phyloP scores from a whole-genome alignment of 192 early-diverging fungal genomes.

The Gaertneriomyces sp. region DNA sequence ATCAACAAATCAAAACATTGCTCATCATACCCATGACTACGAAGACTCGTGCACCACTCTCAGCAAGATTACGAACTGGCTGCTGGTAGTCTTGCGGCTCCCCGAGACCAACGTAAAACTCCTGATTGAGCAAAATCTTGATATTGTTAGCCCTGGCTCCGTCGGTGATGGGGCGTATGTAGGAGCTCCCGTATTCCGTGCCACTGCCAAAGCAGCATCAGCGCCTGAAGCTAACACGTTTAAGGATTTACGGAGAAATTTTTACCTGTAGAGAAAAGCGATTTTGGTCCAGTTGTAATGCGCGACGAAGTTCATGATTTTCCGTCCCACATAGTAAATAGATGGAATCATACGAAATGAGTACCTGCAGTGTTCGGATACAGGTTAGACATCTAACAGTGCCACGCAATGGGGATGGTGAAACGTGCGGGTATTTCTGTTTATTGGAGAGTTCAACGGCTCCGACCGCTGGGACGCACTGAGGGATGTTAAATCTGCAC shows the following conservation, averaged over 20 bases:
- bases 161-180: not conserved
- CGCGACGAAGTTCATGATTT: conserved; percentile 5
- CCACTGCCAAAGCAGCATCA: not conserved
- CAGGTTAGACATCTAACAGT: not conserved
- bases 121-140: not conserved
- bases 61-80: not conserved
- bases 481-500: conserved; percentile 4
- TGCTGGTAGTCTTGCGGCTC: not conserved
- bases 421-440: not conserved
- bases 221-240: not conserved
- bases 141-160: not conserved
- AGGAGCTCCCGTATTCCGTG: not conserved
- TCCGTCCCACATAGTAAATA: not conserved
- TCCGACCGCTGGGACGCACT: not conserved
- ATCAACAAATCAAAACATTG: no score
- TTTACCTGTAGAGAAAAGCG: conserved; percentile 5
- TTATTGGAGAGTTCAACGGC: conserved; percentile 3
- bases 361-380: not conserved
- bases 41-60: not conserved
- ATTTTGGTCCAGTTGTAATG: conserved; percentile 1
- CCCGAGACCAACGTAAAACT: not conserved
- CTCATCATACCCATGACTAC: not conserved
- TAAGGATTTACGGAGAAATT: not conserved
- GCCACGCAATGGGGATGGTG: not conserved
- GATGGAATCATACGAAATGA: conserved; percentile 2